Evolutionary conservation across 306 rosid species (phyloP), one percentile per base, ranked within the genome.

Genomic region (Fagus sylvatica): DNA sequence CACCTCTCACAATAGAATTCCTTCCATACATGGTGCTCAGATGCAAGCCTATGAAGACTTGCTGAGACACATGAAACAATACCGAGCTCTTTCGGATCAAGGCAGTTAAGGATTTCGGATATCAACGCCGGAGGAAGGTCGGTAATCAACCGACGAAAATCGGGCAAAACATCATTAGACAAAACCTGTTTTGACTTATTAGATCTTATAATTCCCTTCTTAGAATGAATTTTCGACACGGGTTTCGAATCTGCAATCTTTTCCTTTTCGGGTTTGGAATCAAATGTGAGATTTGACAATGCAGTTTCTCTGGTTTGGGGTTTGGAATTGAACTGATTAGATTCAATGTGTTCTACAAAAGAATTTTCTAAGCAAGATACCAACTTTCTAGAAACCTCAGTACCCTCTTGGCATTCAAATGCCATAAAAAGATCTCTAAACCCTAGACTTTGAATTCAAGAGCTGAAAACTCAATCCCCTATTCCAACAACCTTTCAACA

Each of bases 21-120:
- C 90, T 95, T 95, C 98, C 98, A 95, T 53, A 90, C 98, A 86
- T 87, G 90, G 76, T 95, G 98, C 73, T 95, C 97, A 1, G 97
- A 88, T 0, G 98, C 93, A 74, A 91, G 78, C 71, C 89, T 62
- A 42, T 79, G 86, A 13, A 95, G 83, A 82, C 82, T 72, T 0
- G 89, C 71, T 3, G 98, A 92, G 65, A 88, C 98, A 79, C 98
- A 95, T 0, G 98, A 92, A 60, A 88, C 90, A 48, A 91, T 71
- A 19, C 98, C 97, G 34, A 95, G 97, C 81, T 92, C 98, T 78
- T 92, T 95, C 0, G 98, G 91, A 82, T 91, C 98, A 78, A 95
- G 98, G 79, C 89, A 88, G 76, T 88, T 89, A 72, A 95, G 79
- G 81, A 95, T 89, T 85, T 92, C 98, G 0, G 95, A 91, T 75